Evolutionary conservation across 2,329 filamentous ascomycete species (phyloP), one percentile per base, ranked within the genome.

Genomic region (Aspergillus brasiliensis): DNA sequence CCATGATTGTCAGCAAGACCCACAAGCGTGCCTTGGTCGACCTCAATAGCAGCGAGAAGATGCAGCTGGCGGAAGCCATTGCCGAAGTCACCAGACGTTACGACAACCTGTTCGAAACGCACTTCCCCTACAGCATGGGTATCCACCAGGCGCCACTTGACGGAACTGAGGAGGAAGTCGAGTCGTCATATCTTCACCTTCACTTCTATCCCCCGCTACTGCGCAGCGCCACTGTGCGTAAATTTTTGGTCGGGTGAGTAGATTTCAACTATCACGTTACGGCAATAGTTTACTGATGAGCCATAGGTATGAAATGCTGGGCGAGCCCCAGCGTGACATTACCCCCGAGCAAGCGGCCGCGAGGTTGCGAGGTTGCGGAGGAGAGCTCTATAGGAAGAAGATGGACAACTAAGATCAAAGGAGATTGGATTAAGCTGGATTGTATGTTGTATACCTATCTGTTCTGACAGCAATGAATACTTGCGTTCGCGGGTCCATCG

Each of bases 271-370:
- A 15, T 10, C 49, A 17, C 28, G 31, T n/a, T 34, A 15, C 6
- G 28, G 27, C 25, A 13, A 27, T 44, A 4, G 13, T 47, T 42
- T 68, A 60, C 54, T 67, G 60, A 67, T 49, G 8, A n/a, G 37
- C 6, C 40, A 31, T 63, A 81, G 80, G 0, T 98, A 96, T 74
- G 95, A 99, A 79, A 84, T 99, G 78, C 87, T 99, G 86, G 95
- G 91, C 1, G 95, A 99, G 79, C 94, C 95, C n/a, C 95, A 99
- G 78, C 86, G 95, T 60, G 95, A 99, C 74, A 98, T 99, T 70
- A 99, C 95, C 0, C 94, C 95, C 0, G 95, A 99, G 78, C 95
- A 98, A 78, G 95, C 95, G 1, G 90, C 95, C 13, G 87, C 86
- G 25, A 87, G 87, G 52, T 80, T 99, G 61, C 86, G 90, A 65